These are phyloP conservation scores for Trypanosoma platydactyli DNA, from an alignment of 208 protist genomes.

Conservation along the genomic window DNA sequence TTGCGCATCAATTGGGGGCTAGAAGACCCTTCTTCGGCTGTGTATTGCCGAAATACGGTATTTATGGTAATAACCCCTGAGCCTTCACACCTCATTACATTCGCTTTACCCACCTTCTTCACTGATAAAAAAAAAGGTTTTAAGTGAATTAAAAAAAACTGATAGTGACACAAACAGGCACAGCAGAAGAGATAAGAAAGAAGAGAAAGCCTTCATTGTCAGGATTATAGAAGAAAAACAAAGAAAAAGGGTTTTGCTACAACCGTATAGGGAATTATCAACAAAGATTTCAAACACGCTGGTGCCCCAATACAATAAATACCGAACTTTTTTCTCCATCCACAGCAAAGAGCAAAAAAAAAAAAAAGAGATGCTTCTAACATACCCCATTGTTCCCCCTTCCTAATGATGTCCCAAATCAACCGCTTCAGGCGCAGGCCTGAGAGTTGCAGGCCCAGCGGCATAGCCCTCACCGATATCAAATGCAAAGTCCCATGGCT, in stretches of 20 bases:
- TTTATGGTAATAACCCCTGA: conserved; percentile 7
- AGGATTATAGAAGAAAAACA: conserved; percentile 1
- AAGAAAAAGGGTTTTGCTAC: conserved; percentile 3
- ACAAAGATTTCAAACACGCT: neutral
- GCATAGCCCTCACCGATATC: conserved; percentile 88
- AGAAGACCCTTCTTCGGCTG: conserved; percentile 7
- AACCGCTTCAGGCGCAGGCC: conserved; percentile 72
- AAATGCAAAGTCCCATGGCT: conserved; percentile 90
- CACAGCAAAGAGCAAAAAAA: neutral
- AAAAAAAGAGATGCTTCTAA: conserved; percentile 1
- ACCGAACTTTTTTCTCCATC: neutral
- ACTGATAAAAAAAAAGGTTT: conserved; percentile 20
- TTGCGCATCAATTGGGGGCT: conserved; percentile 14
- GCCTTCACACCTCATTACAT: conserved; percentile 13
- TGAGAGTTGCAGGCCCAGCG: conserved; percentile 64
- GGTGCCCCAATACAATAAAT: too few relatives aligned
- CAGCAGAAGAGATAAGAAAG: conserved; percentile 12
- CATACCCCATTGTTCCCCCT: conserved; percentile 5
- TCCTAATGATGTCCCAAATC: conserved; percentile 72
- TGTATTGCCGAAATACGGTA: conserved; percentile 26
- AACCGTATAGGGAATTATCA: conserved; percentile 1
- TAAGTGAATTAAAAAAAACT: conserved; percentile 28
- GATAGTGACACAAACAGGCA: conserved; percentile 7
- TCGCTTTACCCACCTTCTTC: neutral
- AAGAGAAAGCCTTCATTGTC: too few relatives aligned